Evolutionary conservation across 192 early-diverging fungal species (phyloP).

Genomic region (Mortierella antarctica): DNA sequence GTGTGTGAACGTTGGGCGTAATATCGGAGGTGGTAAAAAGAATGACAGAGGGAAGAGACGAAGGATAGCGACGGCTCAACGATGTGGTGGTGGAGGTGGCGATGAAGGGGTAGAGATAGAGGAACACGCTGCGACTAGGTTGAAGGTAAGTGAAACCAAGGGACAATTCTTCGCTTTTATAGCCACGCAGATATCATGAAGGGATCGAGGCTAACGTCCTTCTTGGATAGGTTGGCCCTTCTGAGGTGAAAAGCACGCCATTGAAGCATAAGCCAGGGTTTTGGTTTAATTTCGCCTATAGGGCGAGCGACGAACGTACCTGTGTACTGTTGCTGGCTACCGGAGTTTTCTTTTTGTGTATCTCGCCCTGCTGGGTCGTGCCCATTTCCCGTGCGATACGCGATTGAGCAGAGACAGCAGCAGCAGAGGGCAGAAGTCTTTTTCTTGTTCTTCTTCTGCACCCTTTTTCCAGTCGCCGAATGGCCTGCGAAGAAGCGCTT

Average conservation of each 20-base stretch:
- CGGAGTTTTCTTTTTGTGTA: slow-evolving; percentile 3
- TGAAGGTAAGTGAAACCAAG: neutral
- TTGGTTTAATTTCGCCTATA: neutral
- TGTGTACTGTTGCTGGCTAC: neutral
- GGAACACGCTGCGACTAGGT: neutral
- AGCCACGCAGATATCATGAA: no score
- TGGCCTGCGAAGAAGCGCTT: neutral
- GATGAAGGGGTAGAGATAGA: neutral
- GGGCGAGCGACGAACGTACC: neutral
- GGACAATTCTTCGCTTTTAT: no score
- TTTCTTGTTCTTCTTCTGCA: neutral
- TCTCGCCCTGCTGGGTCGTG: no score
- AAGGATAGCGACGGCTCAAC: no score
- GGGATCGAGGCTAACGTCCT: no score
- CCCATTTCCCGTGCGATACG: neutral
- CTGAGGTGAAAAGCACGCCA: slow-evolving; percentile 13
- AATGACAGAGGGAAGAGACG: no score
- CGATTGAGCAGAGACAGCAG: neutral
- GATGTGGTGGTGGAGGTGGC: no score
- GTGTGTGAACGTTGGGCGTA: neutral
- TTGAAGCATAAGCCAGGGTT: slow-evolving; percentile 12
- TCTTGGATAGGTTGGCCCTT: neutral
- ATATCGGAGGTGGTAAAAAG: neutral
- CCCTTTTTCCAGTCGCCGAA: slow-evolving; percentile 2
- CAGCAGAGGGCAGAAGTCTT: neutral